Evolutionary conservation across 2,329 filamentous ascomycete genomes (phyloP).

Genomic region (Aspergillus intermedius): DNA sequence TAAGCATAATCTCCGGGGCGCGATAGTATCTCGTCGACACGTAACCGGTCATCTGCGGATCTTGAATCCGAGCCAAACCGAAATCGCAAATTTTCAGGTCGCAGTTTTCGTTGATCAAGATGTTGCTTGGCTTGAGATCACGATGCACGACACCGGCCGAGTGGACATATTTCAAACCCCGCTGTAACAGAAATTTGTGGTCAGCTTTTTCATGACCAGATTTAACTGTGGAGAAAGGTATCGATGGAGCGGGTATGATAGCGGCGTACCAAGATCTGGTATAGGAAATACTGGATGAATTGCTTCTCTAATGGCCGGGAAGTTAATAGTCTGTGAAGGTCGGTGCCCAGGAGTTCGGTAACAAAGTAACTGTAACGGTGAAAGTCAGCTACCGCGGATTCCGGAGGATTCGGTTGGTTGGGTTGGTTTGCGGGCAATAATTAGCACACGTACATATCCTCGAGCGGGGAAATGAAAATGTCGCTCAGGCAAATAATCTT

Average conservation of each 20-base stretch:
- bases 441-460: slow-evolving; percentile 71
- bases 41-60: slow-evolving; percentile 99
- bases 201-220: not conserved
- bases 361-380: slow-evolving; percentile 72
- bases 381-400: slow-evolving; percentile 5
- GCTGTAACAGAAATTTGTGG: slow-evolving; percentile 47
- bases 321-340: slow-evolving; percentile 89
- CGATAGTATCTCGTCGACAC: slow-evolving; percentile 98
- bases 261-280: slow-evolving; percentile 83
- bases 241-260: not conserved
- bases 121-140: slow-evolving; percentile 97
- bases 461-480: slow-evolving; percentile 97
- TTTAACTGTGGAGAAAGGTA: not conserved
- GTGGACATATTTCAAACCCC: slow-evolving; percentile 97
- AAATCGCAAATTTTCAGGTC: slow-evolving; percentile 99
- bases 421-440: not conserved
- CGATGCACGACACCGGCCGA: slow-evolving; percentile 96
- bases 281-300: slow-evolving; percentile 99
- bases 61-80: slow-evolving; percentile 91
- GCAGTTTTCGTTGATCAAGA: slow-evolving; percentile 98
- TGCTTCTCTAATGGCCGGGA: slow-evolving; percentile 96
- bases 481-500: slow-evolving; percentile 97
- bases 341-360: slow-evolving; percentile 92
- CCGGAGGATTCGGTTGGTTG: not conserved
- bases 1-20: slow-evolving; percentile 98